A percentile compares a stretch with the other conserved stretches of the same genome.
Evolutionary conservation across 441 rosid genomes (phyloP).

Genomic region (Brassica hybrid): DNA sequence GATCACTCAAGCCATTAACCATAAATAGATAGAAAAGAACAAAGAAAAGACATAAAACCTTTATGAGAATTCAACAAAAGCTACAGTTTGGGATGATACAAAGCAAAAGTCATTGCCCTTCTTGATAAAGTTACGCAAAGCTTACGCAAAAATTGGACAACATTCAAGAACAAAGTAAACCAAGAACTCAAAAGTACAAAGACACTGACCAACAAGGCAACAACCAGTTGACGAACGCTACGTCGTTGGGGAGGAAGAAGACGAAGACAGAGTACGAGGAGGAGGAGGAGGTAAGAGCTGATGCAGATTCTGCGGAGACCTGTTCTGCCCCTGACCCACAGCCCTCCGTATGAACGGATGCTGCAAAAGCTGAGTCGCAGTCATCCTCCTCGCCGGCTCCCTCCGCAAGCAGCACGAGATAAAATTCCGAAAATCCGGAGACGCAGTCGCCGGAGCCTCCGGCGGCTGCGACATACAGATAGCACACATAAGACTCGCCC

Average conservation of each 20-base stretch:
- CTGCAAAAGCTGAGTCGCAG: conserved; percentile 60
- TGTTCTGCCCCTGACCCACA: conserved; percentile 40
- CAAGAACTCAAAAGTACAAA: background rate
- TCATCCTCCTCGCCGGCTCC: conserved; percentile 71
- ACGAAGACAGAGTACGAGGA: conserved; percentile 63
- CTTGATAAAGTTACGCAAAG: conserved; percentile 18
- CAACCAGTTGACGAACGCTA: conserved; percentile 32
- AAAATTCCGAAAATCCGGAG: conserved; percentile 70
- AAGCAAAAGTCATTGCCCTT: conserved; percentile 27
- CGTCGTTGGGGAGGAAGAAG: conserved; percentile 22
- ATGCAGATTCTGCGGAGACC: conserved; percentile 60
- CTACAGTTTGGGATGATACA: conserved; percentile 22
- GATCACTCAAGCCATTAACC: background rate
- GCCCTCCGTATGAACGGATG: conserved; percentile 76
- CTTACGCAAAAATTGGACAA: conserved; percentile 34
- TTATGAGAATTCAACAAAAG: conserved; percentile 20
- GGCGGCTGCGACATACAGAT: conserved; percentile 92
- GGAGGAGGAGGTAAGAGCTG: conserved; percentile 89
- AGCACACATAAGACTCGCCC: conserved; percentile 96
- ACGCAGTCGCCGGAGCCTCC: conserved; percentile 70
- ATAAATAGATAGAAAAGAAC: conserved; percentile 11
- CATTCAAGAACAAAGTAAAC: conserved; percentile 22
- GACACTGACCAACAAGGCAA: background rate
- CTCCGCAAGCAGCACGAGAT: conserved; percentile 82
- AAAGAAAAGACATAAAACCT: background rate